A percentile compares a stretch with the other conserved stretches of the same genome.
Conservation (phyloP, 2,329 filamentous ascomycete species). For the Hypoxylon sp. region DNA sequence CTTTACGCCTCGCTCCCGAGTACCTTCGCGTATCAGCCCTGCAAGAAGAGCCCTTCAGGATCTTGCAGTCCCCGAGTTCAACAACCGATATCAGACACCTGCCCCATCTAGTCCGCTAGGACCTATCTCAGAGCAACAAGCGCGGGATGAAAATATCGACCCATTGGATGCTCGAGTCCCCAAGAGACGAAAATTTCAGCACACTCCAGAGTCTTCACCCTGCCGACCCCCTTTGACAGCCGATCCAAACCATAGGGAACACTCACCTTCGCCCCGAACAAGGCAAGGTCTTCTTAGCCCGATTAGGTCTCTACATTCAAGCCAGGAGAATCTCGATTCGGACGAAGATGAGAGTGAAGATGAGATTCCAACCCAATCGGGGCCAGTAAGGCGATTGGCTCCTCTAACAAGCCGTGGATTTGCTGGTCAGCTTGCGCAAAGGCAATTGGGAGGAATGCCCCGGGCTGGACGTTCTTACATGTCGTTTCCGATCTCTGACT, state of each 20-base stretch:
- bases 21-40: constrained; percentile 57
- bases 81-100: constrained; percentile 58
- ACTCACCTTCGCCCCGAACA: constrained; percentile 26
- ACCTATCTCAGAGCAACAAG: constrained; percentile 52
- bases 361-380: constrained; percentile 45
- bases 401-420: constrained; percentile 57
- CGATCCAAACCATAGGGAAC: constrained; percentile 26
- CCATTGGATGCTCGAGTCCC: constrained; percentile 44
- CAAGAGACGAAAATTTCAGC: constrained; percentile 59
- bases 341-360: constrained; percentile 56
- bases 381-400: constrained; percentile 50
- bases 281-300: constrained; percentile 57
- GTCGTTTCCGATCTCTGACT: constrained; percentile 57
- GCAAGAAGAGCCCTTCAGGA: constrained; percentile 60
- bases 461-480: constrained; percentile 55
- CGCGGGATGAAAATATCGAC: constrained; percentile 43
- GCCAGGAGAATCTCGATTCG: constrained; percentile 52
- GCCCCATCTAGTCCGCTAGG: constrained; percentile 58
- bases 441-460: constrained; percentile 58
- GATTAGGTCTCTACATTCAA: constrained; percentile 55
- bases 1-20: constrained; percentile 65
- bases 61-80: constrained; percentile 59
- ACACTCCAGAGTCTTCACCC: constrained; percentile 59
- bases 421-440: constrained; percentile 59
- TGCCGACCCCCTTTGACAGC: constrained; percentile 51